Conservation (phyloP, 2,329 filamentous ascomycete species). For the Nemania diffusa region DNA sequence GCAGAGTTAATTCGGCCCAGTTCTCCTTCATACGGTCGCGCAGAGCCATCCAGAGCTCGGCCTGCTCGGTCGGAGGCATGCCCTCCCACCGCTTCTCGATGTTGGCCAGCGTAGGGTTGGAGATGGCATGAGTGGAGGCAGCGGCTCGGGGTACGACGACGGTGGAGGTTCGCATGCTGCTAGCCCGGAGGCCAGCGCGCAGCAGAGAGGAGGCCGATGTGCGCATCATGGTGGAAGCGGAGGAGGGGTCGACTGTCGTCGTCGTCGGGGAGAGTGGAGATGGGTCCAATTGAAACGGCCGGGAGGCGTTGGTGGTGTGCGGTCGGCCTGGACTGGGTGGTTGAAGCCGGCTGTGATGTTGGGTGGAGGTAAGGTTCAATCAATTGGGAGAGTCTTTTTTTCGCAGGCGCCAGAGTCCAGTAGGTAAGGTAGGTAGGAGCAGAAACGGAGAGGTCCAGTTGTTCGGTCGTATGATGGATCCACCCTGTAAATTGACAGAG, state of each 20-base stretch:
- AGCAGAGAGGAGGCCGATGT: conserved; percentile 63
- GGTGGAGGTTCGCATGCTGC: conserved; percentile 50
- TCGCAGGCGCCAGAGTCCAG: conserved; percentile 39
- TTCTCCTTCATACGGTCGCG: conserved; percentile 98
- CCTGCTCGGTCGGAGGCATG: conserved; percentile 98
- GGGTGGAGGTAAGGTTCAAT: conserved; percentile 23
- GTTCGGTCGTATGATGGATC: conserved; percentile 44
- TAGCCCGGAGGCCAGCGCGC: conserved; percentile 58
- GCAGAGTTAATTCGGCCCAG: conserved; percentile 93
- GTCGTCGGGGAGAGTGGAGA: conserved; percentile 43
- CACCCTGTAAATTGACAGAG: conserved; percentile 37
- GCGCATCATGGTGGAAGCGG: conserved; percentile 60
- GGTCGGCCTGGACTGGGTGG: conserved; percentile 19
- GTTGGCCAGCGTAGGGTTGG: conserved; percentile 95
- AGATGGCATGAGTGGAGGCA: conserved; percentile 88
- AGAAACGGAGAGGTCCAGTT: conserved; percentile 22
- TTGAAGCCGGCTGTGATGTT: conserved; percentile 32
- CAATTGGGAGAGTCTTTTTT: conserved; percentile 44
- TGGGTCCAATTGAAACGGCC: conserved; percentile 42
- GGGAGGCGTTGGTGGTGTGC: conserved; percentile 34
- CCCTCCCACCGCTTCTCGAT: conserved; percentile 99
- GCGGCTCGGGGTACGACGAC: conserved; percentile 60
- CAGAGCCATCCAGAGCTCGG: conserved; percentile 98
- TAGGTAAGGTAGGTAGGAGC: too few species aligned
- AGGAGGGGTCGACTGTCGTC: conserved; percentile 9